A percentile compares a stretch with the other conserved stretches of the same genome.
phyloP scores from a whole-genome alignment of 1,284 basidiomycete genomes.

The Melampsora larici-populina region DNA sequence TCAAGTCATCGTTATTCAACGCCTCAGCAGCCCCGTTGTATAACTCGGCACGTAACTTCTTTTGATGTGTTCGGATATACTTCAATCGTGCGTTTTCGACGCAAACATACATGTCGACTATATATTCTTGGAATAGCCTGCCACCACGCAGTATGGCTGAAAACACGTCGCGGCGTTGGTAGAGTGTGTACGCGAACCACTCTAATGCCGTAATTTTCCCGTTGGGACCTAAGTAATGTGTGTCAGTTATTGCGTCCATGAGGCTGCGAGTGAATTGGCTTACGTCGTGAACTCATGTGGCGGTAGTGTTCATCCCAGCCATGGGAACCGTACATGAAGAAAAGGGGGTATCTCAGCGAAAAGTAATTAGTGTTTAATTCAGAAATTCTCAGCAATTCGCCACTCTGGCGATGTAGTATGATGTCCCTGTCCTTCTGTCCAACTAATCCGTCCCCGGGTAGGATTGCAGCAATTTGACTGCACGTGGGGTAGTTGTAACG shows the following conservation, averaged over 20 bases:
- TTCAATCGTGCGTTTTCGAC: neutral
- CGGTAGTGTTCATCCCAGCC: neutral
- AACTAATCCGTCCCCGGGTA: neutral
- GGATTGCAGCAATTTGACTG: neutral
- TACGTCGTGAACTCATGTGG: neutral
- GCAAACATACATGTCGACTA: slow-evolving; percentile 20
- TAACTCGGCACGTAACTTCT: no score
- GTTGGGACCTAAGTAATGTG: no score
- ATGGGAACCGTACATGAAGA: no score
- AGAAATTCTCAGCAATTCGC: no score
- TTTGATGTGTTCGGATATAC: neutral
- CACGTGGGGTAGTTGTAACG: neutral
- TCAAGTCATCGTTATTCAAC: slow-evolving; percentile 12
- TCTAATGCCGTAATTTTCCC: neutral
- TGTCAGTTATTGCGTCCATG: no score
- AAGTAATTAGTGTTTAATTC: no score
- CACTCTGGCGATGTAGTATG: neutral
- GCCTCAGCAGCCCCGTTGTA: neutral
- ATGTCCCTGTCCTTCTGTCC: neutral
- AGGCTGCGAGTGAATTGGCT: neutral
- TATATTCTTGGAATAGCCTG: neutral
- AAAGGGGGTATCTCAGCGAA: no score
- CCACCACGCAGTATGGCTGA: neutral
- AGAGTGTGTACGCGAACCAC: slow-evolving; percentile 4
- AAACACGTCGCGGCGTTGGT: neutral